These are phyloP conservation scores for Globisporangium apiculatum DNA, from an alignment of 352 stramenopile species.

Conservation along the genomic window DNA sequence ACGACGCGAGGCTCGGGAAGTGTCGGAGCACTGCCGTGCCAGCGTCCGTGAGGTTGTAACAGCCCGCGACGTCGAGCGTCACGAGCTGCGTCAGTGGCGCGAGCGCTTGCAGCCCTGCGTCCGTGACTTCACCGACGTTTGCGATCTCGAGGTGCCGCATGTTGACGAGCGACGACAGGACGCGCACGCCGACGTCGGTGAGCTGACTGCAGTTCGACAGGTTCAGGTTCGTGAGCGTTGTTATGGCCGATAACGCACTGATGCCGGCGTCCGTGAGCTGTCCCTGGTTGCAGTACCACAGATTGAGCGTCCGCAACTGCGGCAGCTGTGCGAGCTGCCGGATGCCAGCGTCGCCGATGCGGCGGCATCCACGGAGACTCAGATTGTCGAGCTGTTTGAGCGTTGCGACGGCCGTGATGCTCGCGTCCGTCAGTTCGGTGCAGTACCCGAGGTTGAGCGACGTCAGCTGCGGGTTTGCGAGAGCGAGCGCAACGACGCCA, in stretches of 20 bases:
- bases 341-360: constrained; percentile 50
- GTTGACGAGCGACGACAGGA: constrained; percentile 45
- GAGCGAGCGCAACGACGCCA: constrained; percentile 12
- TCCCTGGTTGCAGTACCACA: constrained; percentile 82
- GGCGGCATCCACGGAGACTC: constrained; percentile 53
- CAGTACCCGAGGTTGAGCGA: constrained; percentile 75
- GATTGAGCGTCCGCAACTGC: constrained; percentile 47
- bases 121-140: constrained; percentile 67
- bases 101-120: constrained; percentile 44
- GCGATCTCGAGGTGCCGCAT: constrained; percentile 64
- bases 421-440: constrained; percentile 60
- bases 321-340: constrained; percentile 27
- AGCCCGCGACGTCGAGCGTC: constrained; percentile 63
- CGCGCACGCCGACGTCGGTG: constrained; percentile 47
- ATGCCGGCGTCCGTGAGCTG: constrained; percentile 62
- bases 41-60: constrained; percentile 74
- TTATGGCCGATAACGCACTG: constrained; percentile 31
- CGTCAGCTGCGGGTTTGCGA: constrained; percentile 26
- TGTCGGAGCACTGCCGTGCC: constrained; percentile 49
- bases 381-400: constrained; percentile 39
- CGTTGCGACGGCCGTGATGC: constrained; percentile 35
- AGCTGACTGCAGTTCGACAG: constrained; percentile 77
- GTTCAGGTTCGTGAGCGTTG: constrained; percentile 62
- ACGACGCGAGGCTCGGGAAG: constrained; percentile 52
- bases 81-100: constrained; percentile 47